These are phyloP conservation scores for Sclerotinia borealis DNA, from an alignment of 2,329 filamentous ascomycete genomes.

Conservation along the genomic window DNA sequence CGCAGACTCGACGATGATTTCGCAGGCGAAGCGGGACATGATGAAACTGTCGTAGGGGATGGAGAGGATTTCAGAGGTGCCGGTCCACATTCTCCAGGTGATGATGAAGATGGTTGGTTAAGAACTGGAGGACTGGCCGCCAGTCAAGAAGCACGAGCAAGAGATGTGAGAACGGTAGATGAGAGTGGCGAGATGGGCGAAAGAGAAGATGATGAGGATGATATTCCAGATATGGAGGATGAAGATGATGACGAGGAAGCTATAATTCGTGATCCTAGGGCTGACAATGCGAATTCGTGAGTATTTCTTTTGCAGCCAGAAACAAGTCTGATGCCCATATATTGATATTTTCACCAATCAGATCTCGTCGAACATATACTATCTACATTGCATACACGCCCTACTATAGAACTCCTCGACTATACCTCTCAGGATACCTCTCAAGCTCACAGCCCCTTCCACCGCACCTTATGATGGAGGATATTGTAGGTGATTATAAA, in stretches of 20 bases:
- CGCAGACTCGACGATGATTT: slow-evolving; percentile 90
- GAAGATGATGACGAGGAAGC: slow-evolving; percentile 91
- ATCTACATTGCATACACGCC: slow-evolving; percentile 98
- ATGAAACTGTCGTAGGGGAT: slow-evolving; percentile 80
- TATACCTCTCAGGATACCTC: slow-evolving; percentile 89
- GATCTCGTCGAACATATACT: slow-evolving; percentile 85
- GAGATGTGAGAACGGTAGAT: slow-evolving; percentile 82
- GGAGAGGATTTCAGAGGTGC: slow-evolving; percentile 57
- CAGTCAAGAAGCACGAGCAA: slow-evolving; percentile 67
- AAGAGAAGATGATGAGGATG: slow-evolving; percentile 63
- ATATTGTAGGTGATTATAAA: slow-evolving; percentile 93
- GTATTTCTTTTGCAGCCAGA: slow-evolving; percentile 10
- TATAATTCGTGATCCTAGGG: slow-evolving; percentile 71
- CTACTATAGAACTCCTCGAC: slow-evolving; percentile 90
- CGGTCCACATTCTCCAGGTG: slow-evolving; percentile 40
- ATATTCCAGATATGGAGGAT: slow-evolving; percentile 98
- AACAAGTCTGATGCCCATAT: background rate
- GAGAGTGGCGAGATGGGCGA: slow-evolving; percentile 83
- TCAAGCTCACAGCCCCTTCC: slow-evolving; percentile 73
- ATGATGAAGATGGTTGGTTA: slow-evolving; percentile 84
- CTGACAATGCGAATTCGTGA: slow-evolving; percentile 29
- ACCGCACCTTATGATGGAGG: slow-evolving; percentile 88
- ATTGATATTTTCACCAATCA: slow-evolving; percentile 33
- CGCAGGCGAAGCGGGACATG: slow-evolving; percentile 77
- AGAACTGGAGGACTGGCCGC: slow-evolving; percentile 75